Conservation (phyloP, 2,329 filamentous ascomycete genomes). For the Phyllosticta citrichinensis region DNA sequence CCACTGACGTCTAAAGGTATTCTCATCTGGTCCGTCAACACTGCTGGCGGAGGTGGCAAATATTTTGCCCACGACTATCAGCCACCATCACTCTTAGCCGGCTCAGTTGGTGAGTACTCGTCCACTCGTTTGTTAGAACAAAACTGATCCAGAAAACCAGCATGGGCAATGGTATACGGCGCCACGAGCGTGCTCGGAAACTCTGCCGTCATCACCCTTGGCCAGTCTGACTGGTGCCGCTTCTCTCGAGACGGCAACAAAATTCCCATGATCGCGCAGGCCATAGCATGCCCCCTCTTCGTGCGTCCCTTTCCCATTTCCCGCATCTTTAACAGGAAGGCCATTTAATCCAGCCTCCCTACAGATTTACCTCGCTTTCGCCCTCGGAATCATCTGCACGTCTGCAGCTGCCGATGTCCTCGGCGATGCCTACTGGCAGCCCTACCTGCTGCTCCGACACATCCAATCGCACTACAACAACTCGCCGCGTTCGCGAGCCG, state of each 20-base stretch:
- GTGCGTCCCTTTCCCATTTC: neutral
- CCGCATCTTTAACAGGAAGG: too few species aligned
- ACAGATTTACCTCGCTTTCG: neutral
- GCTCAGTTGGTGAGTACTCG: neutral
- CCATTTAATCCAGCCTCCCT: neutral
- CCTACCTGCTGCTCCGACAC: neutral
- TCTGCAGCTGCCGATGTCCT: neutral
- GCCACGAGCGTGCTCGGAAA: slow-evolving; percentile 26
- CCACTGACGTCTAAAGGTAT: neutral
- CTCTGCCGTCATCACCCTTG: neutral
- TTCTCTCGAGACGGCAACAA: neutral
- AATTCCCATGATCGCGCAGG: neutral
- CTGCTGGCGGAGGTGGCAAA: neutral
- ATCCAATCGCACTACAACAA: neutral
- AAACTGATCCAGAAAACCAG: slow-evolving; percentile 16
- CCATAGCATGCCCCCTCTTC: neutral
- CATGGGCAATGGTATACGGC: slow-evolving; percentile 26
- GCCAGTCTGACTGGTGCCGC: neutral
- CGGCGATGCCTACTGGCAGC: neutral
- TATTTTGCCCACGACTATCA: neutral
- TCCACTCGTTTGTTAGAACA: neutral
- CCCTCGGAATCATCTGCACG: neutral
- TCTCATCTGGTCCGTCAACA: neutral
- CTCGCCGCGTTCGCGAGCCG: neutral
- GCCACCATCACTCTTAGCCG: neutral